Base-by-base conservation (phyloP, 371 early-diverging fungal genomes). In the Capniomyces stellatus region DNA sequence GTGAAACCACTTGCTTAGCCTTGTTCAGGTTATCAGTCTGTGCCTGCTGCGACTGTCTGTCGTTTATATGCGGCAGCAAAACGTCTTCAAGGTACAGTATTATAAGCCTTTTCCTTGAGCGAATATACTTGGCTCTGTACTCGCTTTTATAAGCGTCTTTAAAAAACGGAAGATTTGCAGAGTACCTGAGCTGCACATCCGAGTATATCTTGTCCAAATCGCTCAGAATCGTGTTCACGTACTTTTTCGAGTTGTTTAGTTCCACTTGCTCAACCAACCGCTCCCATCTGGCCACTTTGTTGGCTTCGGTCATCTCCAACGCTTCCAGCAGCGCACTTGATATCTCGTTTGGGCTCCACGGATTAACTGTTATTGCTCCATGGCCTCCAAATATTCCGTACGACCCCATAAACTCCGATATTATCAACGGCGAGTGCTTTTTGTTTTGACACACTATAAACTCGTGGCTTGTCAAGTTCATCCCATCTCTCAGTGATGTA, bases 401-500 rank as follows among this genome's bases (percentile, higher is more conserved):
- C 1, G 98, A 91, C 15, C 98, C 99, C 21, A 97, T 92, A 67
- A 96, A 87, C 65, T 99, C 97, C 52, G 89, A 88, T 46, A 99
- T 72, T 23, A 99, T 89, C 47, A 99, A 73, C 10, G 92, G 84
- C 0, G 90, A 91, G 55, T 81, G 74, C 46, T 85, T 85, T 46
- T 88, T 85, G 59, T 89, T 84, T 64, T 98, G 97, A 68, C 95
- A 98, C 54, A 96, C 81, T 43, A 98, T 81, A 71, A 89, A 99
- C 66, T 99, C 99, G 54, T 96, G 83, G 41, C 89, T 83, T 0
- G 95, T 93, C 8, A 98, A 87, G 69, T 98, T 99, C 98, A 99
- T 98, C 43, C 99, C 99, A 69, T 99, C 99, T 23, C 97, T 78
- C 18, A 96, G 75, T 30, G 90, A 80, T 0, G 98, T 98, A 55